These are phyloP conservation scores for Skeletonema marinoi DNA, from an alignment of 108 stramenopile genomes.

Conservation along the genomic window DNA sequence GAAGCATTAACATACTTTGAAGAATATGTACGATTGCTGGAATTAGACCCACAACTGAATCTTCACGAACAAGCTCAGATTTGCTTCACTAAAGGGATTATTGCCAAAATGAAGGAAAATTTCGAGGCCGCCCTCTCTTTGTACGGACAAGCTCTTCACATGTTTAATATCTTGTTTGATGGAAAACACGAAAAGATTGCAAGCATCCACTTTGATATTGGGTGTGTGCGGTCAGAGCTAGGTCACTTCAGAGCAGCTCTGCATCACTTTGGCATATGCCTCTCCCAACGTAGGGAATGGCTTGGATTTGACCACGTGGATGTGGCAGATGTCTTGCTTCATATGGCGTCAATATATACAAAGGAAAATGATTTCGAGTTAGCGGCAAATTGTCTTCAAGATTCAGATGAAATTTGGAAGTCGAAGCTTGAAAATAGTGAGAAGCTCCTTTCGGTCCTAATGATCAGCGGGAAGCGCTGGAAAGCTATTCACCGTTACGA, in stretches of 20 bases:
- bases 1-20: slow-evolving; percentile 46
- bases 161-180: slow-evolving; percentile 46
- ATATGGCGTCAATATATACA: slow-evolving; percentile 55
- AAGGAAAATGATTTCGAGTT: slow-evolving; percentile 52
- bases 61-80: slow-evolving; percentile 49
- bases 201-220: slow-evolving; percentile 63
- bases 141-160: slow-evolving; percentile 37
- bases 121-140: slow-evolving; percentile 34
- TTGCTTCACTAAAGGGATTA: slow-evolving; percentile 42
- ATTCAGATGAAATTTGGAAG: slow-evolving; percentile 76
- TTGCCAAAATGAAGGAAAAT: slow-evolving; percentile 41
- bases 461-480: slow-evolving; percentile 70
- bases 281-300: slow-evolving; percentile 65
- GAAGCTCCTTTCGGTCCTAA: slow-evolving; percentile 58
- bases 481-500: slow-evolving; percentile 53
- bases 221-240: slow-evolving; percentile 62
- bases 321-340: slow-evolving; percentile 78
- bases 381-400: slow-evolving; percentile 71
- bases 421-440: slow-evolving; percentile 68
- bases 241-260: slow-evolving; percentile 68
- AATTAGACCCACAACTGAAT: slow-evolving; percentile 39
- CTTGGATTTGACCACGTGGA: slow-evolving; percentile 79
- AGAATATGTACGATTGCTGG: slow-evolving; percentile 37
- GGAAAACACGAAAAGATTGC: slow-evolving; percentile 42
- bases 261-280: slow-evolving; percentile 67